A percentile compares a stretch with the other conserved stretches of the same genome.
These are phyloP conservation scores for Panellus pusillus DNA, from an alignment of 768 basidiomycete genomes.

Conservation along the genomic window DNA sequence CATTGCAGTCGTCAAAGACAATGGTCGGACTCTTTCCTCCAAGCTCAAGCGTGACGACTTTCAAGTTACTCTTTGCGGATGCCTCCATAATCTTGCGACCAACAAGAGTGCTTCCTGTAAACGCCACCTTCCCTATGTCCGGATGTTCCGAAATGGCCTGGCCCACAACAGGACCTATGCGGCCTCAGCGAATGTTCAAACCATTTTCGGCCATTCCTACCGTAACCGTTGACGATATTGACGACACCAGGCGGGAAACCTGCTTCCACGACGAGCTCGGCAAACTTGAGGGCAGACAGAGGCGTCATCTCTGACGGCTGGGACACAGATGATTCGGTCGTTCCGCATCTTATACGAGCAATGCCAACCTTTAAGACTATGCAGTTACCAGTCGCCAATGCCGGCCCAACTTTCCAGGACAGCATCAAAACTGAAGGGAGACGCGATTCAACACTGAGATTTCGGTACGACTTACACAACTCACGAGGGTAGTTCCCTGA, in stretches of 20 bases:
- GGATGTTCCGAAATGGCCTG: slow-evolving; percentile 61
- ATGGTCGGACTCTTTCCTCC: slow-evolving; percentile 76
- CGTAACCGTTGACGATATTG: slow-evolving; percentile 69
- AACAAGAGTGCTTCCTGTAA: slow-evolving; percentile 81
- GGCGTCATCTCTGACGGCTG: slow-evolving; percentile 70
- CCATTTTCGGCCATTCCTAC: slow-evolving; percentile 25
- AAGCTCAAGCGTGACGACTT: slow-evolving; percentile 80
- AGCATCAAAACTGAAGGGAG: slow-evolving; percentile 25
- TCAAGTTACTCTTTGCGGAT: slow-evolving; percentile 79
- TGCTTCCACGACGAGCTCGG: slow-evolving; percentile 58
- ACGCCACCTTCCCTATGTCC: slow-evolving; percentile 70
- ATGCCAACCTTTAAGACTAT: slow-evolving; percentile 50
- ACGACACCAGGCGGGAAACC: slow-evolving; percentile 74
- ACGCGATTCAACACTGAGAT: neutral
- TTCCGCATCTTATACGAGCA: too few species aligned
- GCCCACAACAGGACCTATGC: slow-evolving; percentile 44
- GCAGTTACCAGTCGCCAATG: slow-evolving; percentile 50
- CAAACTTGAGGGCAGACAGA: slow-evolving; percentile 52
- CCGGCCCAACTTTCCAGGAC: slow-evolving; percentile 31
- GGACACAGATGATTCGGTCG: neutral
- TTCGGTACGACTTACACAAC: slow-evolving; percentile 5
- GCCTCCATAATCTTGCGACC: slow-evolving; percentile 82
- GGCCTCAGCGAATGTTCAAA: too few species aligned
- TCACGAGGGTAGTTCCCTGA: slow-evolving; percentile 65
- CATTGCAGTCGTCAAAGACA: slow-evolving; percentile 72